A percentile compares a stretch with the other conserved stretches of the same genome.
Evolutionary conservation across 1,284 basidiomycete genomes (phyloP).

Genomic region (Ustilago sp.): DNA sequence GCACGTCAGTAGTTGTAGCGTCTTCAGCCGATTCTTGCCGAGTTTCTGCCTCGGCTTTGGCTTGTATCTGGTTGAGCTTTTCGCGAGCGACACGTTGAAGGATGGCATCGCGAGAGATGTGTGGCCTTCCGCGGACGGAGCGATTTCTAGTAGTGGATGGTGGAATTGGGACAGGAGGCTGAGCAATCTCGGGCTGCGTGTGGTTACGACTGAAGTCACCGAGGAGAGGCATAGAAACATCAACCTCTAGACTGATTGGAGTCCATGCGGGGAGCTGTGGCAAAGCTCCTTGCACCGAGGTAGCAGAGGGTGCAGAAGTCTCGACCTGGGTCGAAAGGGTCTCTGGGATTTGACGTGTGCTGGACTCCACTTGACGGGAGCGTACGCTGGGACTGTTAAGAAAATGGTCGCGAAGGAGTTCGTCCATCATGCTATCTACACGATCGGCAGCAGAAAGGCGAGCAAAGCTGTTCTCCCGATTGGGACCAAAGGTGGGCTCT

Average conservation of each 20-base stretch:
- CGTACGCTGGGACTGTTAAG: slow-evolving; percentile 47
- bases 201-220: slow-evolving; percentile 21
- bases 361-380: slow-evolving; percentile 13
- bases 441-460: slow-evolving; percentile 57
- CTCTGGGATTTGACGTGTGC: slow-evolving; percentile 4
- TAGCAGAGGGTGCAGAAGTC: slow-evolving; percentile 4
- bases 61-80: slow-evolving; percentile 47
- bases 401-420: slow-evolving; percentile 61
- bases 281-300: slow-evolving; percentile 17
- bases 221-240: slow-evolving; percentile 22
- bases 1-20: slow-evolving; percentile 2
- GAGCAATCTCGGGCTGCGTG: slow-evolving; percentile 27
- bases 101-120: slow-evolving; percentile 66
- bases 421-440: slow-evolving; percentile 65
- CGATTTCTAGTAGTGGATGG: slow-evolving; percentile 21
- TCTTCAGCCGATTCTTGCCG: neutral
- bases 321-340: slow-evolving; percentile 19
- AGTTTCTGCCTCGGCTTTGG: slow-evolving; percentile 5
- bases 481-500: slow-evolving; percentile 21
- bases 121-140: slow-evolving; percentile 51
- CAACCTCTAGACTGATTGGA: slow-evolving; percentile 53
- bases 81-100: slow-evolving; percentile 62
- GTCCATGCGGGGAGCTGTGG: slow-evolving; percentile 65
- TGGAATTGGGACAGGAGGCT: slow-evolving; percentile 7
- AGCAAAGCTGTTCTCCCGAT: slow-evolving; percentile 47